phyloP scores from a whole-genome alignment of 257 asterid genomes.

The Solanum lycopersicoides region DNA sequence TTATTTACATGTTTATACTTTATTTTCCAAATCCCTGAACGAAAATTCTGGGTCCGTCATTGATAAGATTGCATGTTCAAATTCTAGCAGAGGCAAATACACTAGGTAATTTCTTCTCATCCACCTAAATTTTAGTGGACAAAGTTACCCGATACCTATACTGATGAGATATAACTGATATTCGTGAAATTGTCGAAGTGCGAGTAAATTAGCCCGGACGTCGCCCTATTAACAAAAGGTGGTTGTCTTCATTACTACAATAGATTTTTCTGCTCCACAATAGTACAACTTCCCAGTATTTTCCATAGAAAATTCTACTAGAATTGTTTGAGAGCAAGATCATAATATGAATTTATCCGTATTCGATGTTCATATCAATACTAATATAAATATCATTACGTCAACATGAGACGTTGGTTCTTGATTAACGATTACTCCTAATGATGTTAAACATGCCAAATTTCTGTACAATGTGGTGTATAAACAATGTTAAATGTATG shows the following conservation, averaged over 20 bases:
- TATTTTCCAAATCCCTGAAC: too few species aligned
- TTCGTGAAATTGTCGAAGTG: background rate
- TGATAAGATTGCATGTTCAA: background rate
- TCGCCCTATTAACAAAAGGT: background rate
- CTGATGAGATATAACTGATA: background rate
- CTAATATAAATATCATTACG: background rate
- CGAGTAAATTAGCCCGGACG: background rate
- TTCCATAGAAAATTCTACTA: background rate
- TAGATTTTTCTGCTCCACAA: background rate
- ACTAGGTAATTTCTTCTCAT: background rate
- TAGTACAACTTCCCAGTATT: background rate
- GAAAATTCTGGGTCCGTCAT: too few species aligned
- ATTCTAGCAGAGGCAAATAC: background rate
- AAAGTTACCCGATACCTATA: background rate
- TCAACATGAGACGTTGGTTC: background rate
- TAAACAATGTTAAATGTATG: background rate
- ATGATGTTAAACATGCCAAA: background rate
- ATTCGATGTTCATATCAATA: background rate
- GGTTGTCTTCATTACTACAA: background rate
- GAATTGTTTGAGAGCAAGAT: background rate
- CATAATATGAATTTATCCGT: background rate
- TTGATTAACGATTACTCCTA: background rate
- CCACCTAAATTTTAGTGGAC: background rate
- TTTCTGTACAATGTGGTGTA: background rate
- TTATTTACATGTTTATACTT: too few species aligned